Evolutionary conservation across 192 early-diverging fungal species (phyloP), one percentile per base, ranked within the genome.

Genomic region (Coemansia sp.): DNA sequence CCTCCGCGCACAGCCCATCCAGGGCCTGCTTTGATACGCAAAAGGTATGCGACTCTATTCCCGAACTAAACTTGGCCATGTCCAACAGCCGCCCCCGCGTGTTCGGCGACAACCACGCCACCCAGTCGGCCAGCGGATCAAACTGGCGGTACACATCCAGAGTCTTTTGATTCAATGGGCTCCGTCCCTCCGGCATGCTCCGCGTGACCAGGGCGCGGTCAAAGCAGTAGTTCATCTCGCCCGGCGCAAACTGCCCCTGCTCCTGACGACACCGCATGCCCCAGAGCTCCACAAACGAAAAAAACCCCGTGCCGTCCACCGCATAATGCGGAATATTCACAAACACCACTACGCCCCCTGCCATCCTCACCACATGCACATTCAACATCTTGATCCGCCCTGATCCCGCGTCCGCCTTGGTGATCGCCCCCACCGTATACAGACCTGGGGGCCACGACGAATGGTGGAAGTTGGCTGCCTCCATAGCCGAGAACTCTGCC

Each of bases 311-410:
- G 33, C 61, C 68, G 18, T 72, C 68, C 0, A 72, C 60, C 0
- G 59, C 61, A 25, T 64, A 72, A 33, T 72, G 68, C 40, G 61
- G 61, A 2, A 72, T 54, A 18, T 56, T 72, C 35, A 60, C 44
- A 35, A 72, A 72, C 4, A 72, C 20, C 19, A 64, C 33, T 2
- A 72, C 44, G 5, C 68, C 68, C 16, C 53, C 55, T 22, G 31
- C 44, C 30, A 72, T 27, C 20, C 61, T 34, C 38, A 64, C 53
- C 11, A 72, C 38, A 18, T 72, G 55, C 5, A 64, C 53, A 22
- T 64, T 64, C 0, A 38, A 4, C 42, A 71, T 26, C 19, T 50
- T 55, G 2, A 71, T 64, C 4, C 51, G 39, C 4, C 60, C 67
- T n/a, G n/a, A n/a, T 9, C 54, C 47, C 2, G 21, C 7, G 13